Conservation (phyloP, 2,329 filamentous ascomycete species). For the Onygenales sp. region DNA sequence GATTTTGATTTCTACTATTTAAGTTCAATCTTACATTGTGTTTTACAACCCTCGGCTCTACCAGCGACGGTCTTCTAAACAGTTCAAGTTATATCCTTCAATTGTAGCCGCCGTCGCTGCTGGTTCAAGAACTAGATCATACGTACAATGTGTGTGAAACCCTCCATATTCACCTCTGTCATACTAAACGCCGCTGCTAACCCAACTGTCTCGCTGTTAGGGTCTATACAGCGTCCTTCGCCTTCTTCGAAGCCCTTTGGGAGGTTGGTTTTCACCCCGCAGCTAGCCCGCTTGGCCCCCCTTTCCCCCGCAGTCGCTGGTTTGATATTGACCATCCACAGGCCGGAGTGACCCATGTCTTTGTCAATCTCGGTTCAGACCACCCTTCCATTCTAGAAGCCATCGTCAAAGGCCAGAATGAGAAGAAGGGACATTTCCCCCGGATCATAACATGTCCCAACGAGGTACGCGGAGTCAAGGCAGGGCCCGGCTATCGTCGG, state of each 20-base stretch:
- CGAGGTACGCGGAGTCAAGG: slow-evolving; percentile 46
- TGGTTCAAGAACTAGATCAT: no score
- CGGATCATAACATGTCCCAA: slow-evolving; percentile 71
- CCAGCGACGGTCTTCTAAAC: no score
- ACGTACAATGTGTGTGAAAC: no score
- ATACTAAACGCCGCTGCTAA: no score
- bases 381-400: slow-evolving; percentile 71
- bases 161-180: no score
- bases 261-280: slow-evolving; percentile 44
- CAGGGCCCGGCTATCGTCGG: slow-evolving; percentile 8
- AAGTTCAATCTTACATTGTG: no score
- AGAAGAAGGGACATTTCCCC: slow-evolving; percentile 56
- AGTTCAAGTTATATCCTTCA: no score
- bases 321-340: slow-evolving; percentile 12
- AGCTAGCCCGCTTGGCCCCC: neutral
- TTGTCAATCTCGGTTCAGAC: slow-evolving; percentile 46
- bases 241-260: slow-evolving; percentile 75
- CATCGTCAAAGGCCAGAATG: slow-evolving; percentile 65
- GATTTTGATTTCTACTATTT: no score
- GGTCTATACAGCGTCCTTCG: slow-evolving; percentile 62
- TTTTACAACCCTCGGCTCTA: no score
- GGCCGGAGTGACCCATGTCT: slow-evolving; percentile 43
- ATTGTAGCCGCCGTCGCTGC: no score
- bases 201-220: slow-evolving; percentile 6
- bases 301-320: neutral